Conservation (phyloP, 2,329 filamentous ascomycete species). For the Alternaria burnsii region DNA sequence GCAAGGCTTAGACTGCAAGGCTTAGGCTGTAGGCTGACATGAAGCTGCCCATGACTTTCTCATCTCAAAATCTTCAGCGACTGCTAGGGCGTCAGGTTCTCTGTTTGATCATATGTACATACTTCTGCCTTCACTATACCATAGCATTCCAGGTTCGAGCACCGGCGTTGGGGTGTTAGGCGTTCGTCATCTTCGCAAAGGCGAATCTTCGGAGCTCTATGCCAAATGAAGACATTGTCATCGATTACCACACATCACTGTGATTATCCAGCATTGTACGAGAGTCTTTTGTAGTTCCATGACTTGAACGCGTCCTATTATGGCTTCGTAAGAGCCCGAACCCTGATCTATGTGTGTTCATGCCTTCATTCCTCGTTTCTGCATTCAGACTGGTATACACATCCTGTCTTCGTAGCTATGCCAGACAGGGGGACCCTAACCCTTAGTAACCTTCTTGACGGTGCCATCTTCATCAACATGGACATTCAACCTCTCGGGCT, state of each 20-base stretch:
- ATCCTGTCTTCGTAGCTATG: neutral
- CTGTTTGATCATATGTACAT: neutral
- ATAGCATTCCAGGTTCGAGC: neutral
- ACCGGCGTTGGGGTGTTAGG: neutral
- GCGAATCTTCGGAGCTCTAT: neutral
- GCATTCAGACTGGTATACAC: neutral
- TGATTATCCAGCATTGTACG: neutral
- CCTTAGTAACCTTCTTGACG: conserved; percentile 58
- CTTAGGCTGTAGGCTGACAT: neutral
- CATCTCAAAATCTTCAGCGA: neutral
- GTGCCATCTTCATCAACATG: conserved; percentile 60
- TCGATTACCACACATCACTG: neutral
- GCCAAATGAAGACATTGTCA: neutral
- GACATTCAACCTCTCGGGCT: conserved; percentile 59
- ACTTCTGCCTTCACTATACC: neutral
- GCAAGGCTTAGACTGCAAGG: neutral
- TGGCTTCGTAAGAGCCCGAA: neutral
- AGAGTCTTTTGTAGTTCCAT: neutral
- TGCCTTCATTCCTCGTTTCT: neutral
- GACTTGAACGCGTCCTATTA: neutral
- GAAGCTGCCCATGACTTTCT: neutral
- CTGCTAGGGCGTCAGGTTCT: neutral
- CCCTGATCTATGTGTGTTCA: neutral
- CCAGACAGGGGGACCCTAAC: conserved; percentile 37
- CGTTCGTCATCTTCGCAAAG: neutral